Base-by-base conservation (phyloP, 257 asterid genomes). In the Cruciata laevipes region DNA sequence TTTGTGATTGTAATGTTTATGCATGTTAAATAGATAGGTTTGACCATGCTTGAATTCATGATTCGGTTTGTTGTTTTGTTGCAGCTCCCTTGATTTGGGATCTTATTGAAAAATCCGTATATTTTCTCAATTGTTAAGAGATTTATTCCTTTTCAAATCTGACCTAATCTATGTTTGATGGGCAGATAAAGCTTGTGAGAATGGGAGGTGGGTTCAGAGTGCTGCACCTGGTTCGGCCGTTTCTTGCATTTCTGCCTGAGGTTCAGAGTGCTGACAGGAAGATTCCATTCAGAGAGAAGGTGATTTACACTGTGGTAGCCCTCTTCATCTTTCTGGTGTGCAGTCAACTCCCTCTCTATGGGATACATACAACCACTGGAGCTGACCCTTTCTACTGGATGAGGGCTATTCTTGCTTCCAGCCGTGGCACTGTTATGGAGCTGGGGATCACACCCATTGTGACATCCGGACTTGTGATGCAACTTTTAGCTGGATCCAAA, bases 121-220 rank as follows among this genome's bases (percentile, higher is more conserved):
- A 27, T 27, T 61, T 61, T 61, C 14, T n/a, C 65, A 31, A 4
- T 32, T 62, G 66, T 33, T 18, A 8, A 62, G 8, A 62, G 7
- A 8, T 8, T 62, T 30, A 9, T 20, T 31, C 21, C 32, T 38
- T 40, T 31, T 40, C 0, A 21, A 21, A 3, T 14, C 58, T 65
- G 17, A 44, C 17, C 6, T 42, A 23, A 5, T 23, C n/a, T 16
- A 21, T 65, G 69, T 47, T 42, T 17, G n/a, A 65, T 65, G 37
- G 32, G 61, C 71, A 67, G 61, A 40, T n/a, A 51, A 75, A 61
- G 14, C 14, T 62, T 62, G 51, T 62, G 66, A 79, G 67, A 63
- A 84, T 84, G 95, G 87, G 87, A 31, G 89, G 95, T 71, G 95
- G 91, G 71, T 87, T 87, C 57, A 83, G 91, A 74, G 91, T 83